Base-by-base conservation (phyloP, 768 basidiomycete species). In the Mycena galopus region DNA sequence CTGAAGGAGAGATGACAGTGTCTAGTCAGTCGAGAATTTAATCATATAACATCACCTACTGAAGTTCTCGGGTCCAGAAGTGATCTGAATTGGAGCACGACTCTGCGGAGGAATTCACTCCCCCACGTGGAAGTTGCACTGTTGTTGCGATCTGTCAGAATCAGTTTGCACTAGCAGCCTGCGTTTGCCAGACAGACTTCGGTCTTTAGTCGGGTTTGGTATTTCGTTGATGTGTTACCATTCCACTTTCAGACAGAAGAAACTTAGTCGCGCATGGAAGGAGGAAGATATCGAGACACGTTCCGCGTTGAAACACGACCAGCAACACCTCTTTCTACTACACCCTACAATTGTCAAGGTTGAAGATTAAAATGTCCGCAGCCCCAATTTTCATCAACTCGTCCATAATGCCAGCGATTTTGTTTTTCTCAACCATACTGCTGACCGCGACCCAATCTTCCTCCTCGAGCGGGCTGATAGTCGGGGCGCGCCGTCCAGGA, bases 341-440 rank as follows among this genome's bases (percentile, higher is more conserved):
- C 33, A 98, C 97, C 81, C 96, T 90, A 86, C 97, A 99, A 81
- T 99, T 98, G 80, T 96, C 92, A 75, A 99, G 82, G 73, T 91
- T 94, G 79, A 97, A 94, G 63, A 97, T 90, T 75, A 99, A 82
- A 56, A 99, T 88, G 79, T 99, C 98, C 81, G 95, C 90, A 4
- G 98, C 97, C 19, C 98, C 98, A 44, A 91, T 87, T 63, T 84
- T 87, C 73, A 92, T 91, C 56, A 99, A 83, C 53, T 91, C 84
- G 80, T 99, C 98, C 97, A 99, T 99, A 32, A 93, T 90, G 44
- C 87, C 86, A 5, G 98, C 98, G 19, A 89, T 81, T 53, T 86
- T 86, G 71, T 89, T 93, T 85, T 94, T 95, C 83, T 94, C 92
- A 10, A 98, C 93, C 97, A 99, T 98, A 51, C 88, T 88, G 80